Evolutionary conservation across 1,139 yeast genomes (phyloP).

Genomic region (Fermentozyma sake): DNA sequence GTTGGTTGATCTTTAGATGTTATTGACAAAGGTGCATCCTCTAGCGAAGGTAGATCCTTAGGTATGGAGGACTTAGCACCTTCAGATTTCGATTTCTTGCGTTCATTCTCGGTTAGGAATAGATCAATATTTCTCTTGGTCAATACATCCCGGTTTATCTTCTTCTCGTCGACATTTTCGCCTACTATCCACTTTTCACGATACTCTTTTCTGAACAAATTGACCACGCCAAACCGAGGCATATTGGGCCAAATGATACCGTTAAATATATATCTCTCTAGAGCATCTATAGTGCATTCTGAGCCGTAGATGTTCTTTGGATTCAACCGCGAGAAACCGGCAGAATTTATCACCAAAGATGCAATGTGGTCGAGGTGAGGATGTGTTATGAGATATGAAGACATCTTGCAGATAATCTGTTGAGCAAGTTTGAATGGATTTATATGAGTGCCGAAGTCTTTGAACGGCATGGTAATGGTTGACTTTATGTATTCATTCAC

Average conservation of each 20-base stretch:
- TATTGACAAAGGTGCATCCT: no score
- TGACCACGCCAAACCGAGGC: constrained; percentile 32
- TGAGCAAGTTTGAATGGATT: constrained; percentile 20
- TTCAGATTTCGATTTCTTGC: no score
- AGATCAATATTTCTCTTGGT: no score
- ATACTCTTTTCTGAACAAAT: constrained; percentile 16
- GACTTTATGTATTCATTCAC: constrained; percentile 17
- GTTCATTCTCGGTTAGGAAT: no score
- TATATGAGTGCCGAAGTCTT: constrained; percentile 3
- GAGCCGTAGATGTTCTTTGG: constrained; percentile 52
- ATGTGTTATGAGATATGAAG: constrained; percentile 64
- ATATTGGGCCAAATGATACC: constrained; percentile 79
- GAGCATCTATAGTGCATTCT: constrained; percentile 45
- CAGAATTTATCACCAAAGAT: constrained; percentile 68
- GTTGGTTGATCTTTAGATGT: no score
- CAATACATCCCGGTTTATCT: no score
- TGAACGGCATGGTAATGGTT: constrained; percentile 27
- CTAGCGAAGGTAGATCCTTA: no score
- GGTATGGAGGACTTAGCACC: no score
- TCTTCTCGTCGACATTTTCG: no score
- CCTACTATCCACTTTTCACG: constrained; percentile 9
- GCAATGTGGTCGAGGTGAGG: constrained; percentile 80
- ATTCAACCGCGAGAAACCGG: constrained; percentile 36
- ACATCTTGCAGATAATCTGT: constrained; percentile 30
- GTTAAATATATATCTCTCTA: constrained; percentile 61